Evolutionary conservation across 2,329 filamentous ascomycete species (phyloP), one percentile per base, ranked within the genome.

Genomic region (Teratosphaeria zuluensis): DNA sequence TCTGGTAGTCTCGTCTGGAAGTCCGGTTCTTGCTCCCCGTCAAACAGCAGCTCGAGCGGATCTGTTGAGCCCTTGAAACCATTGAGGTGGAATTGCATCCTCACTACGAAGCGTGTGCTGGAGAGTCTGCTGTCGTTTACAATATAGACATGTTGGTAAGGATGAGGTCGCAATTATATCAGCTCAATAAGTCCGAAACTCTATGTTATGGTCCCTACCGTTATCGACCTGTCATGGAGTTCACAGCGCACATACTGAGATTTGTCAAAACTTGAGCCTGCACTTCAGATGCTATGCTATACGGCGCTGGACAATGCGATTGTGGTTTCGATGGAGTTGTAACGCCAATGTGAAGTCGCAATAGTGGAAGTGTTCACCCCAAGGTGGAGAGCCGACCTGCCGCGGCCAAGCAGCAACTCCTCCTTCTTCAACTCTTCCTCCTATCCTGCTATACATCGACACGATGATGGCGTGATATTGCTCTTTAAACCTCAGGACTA

Each of bases 1-100:
- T 60, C 19, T 1, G 70, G 70, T 9, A 72, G 58, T n/a, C 59
- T 63, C 31, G 65, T 61, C 53, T 71, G 66, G 58, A 69, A 69
- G 59, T 70, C 65, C 21, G 69, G 66, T 33, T 65, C 61, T 51
- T 64, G 61, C 7, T 62, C 51, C 56, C 68, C 64, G 31, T 59
- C 55, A 58, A 64, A 69, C 53, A 69, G 69, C 11, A 67, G 62
- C 21, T 67, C 62, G 19, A 68, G 64, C 11, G 70, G 70, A 54
- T 72, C 69, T 30, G 62, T 61, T 12, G 69, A 68, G 58, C 69
- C 69, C 51, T 63, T 64, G 62, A 70, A 70, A 62, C 70, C 70
- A 56, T 71, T 71, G 38, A 68, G 62, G 56, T 72, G 67, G 60
- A 69, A 72, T 59, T 72, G 70, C 65, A 72, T 69, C 46, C 30